Evolutionary conservation across 805 yeast genomes (phyloP).

Genomic region (Cyberlindnera japonica): DNA sequence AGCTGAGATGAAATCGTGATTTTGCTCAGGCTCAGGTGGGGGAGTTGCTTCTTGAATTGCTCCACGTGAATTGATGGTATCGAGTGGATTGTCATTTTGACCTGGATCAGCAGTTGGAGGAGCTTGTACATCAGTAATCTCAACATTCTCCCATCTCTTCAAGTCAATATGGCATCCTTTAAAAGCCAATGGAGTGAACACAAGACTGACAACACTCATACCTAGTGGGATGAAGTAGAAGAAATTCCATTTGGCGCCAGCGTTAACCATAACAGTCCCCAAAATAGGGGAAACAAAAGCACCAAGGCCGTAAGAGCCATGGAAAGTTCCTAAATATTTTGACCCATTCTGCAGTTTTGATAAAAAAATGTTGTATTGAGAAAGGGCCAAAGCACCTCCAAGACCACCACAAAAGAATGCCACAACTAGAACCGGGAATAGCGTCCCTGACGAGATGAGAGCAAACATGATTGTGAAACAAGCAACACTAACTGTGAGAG

Average conservation of each 20-base stretch:
- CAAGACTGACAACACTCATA: conserved; percentile 32
- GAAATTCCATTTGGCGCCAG: conserved; percentile 52
- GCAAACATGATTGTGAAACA: conserved; percentile 40
- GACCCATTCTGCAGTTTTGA: conserved; percentile 41
- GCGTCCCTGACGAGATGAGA: conserved; percentile 44
- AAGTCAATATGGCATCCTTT: conserved; percentile 42
- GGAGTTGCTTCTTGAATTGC: background rate
- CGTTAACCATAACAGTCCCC: conserved; percentile 49
- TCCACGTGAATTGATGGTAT: too few species aligned
- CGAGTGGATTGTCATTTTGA: too few species aligned
- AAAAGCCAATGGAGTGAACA: conserved; percentile 40
- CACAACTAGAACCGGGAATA: conserved; percentile 44
- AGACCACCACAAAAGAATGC: conserved; percentile 57
- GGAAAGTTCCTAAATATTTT: conserved; percentile 49
- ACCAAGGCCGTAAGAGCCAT: conserved; percentile 62
- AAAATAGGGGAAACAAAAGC: conserved; percentile 59
- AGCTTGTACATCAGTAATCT: conserved; percentile 10
- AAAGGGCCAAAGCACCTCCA: conserved; percentile 46
- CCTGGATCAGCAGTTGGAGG: conserved; percentile 5
- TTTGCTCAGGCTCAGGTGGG: conserved; percentile 2
- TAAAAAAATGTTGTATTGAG: conserved; percentile 51
- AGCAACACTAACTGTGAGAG: conserved; percentile 37
- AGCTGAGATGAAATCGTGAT: conserved; percentile 31
- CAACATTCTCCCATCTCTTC: conserved; percentile 18
- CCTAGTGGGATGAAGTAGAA: conserved; percentile 53